Conservation (phyloP, 495 filamentous ascomycete genomes). For the Tuber calosporum region DNA sequence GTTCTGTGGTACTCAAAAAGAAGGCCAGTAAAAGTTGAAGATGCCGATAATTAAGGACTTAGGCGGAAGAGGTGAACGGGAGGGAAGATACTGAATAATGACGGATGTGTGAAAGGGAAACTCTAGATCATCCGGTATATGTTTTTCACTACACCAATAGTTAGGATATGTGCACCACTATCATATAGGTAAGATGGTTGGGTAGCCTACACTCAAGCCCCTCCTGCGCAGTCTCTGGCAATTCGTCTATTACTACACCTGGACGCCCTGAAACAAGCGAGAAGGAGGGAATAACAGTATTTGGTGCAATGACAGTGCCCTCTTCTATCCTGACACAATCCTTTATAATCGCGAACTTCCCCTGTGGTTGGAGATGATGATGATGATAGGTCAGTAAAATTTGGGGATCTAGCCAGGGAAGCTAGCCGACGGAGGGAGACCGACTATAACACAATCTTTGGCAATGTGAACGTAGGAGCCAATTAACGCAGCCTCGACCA, state of each 20-base stretch:
- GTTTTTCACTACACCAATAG: conserved; percentile 30
- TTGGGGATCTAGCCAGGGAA: background rate
- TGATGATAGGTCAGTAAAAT: background rate
- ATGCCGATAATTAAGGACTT: background rate
- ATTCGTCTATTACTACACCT: conserved; percentile 73
- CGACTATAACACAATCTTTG: conserved; percentile 55
- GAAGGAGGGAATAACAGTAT: conserved; percentile 87
- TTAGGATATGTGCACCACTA: conserved; percentile 23
- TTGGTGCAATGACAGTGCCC: conserved; percentile 68
- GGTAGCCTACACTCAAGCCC: conserved; percentile 51
- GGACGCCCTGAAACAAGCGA: conserved; percentile 76
- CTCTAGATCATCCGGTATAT: conserved; percentile 37
- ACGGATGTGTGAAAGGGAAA: background rate
- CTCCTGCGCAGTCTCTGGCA: conserved; percentile 67
- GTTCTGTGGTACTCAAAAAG: background rate
- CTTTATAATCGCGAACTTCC: conserved; percentile 81
- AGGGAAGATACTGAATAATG: background rate
- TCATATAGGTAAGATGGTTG: conserved; percentile 45
- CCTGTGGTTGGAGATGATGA: conserved; percentile 36
- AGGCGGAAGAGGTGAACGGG: background rate
- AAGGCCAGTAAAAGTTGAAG: background rate
- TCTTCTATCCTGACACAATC: conserved; percentile 81
- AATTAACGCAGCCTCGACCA: conserved; percentile 70
- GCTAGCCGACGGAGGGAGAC: background rate
- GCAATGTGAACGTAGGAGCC: conserved; percentile 81